Conservation (phyloP, 1,284 basidiomycete genomes). For the Tilletia indica region DNA sequence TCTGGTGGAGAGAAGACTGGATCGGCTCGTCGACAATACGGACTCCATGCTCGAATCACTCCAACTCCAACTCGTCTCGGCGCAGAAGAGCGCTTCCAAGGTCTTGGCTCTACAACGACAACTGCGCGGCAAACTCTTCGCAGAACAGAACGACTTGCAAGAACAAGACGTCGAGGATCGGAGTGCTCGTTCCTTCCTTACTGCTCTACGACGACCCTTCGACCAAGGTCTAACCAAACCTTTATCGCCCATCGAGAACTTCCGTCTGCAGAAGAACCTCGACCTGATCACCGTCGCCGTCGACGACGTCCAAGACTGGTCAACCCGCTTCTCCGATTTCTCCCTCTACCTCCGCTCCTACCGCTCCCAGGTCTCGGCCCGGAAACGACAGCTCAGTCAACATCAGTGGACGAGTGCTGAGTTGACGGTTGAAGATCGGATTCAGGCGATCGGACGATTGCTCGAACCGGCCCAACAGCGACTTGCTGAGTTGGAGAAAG, state of each 20-base stretch:
- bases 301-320: slow-evolving; percentile 9
- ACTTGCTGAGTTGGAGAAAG: background rate
- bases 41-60: background rate
- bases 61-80: slow-evolving; percentile 3
- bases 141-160: slow-evolving; percentile 5
- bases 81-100: slow-evolving; percentile 5
- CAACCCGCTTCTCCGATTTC: slow-evolving; percentile 1
- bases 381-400: slow-evolving; percentile 5
- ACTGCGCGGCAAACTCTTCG: background rate
- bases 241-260: background rate
- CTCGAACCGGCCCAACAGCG: slow-evolving; percentile 12
- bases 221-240: background rate
- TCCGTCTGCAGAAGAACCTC: slow-evolving; percentile 9
- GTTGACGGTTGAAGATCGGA: background rate
- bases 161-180: slow-evolving; percentile 3
- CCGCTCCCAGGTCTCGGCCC: slow-evolving; percentile 15
- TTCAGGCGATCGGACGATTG: slow-evolving; percentile 9
- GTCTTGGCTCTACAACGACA: background rate
- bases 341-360: slow-evolving; percentile 12
- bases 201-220: background rate
- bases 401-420: background rate
- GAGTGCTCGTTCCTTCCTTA: background rate
- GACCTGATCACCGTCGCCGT: slow-evolving; percentile 1
- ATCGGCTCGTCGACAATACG: slow-evolving; percentile 10
- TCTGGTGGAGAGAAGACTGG: background rate